Conservation (phyloP, 2,329 filamentous ascomycete genomes). For the Blumeriella jaapii region DNA sequence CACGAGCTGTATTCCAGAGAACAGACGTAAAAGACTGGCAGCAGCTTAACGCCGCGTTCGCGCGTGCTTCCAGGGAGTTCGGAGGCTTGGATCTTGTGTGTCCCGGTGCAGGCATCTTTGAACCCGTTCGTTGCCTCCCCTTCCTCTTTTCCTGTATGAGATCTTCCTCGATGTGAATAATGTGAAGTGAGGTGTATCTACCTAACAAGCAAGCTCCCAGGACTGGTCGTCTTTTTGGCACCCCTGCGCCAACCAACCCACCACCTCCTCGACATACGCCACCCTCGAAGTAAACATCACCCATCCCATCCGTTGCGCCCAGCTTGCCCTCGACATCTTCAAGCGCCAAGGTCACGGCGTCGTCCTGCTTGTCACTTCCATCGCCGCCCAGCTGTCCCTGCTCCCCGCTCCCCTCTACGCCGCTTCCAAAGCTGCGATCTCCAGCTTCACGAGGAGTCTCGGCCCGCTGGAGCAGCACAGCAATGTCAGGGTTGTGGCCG, state of each 20-base stretch:
- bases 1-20: conserved; percentile 31
- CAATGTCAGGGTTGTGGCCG: conserved; percentile 30
- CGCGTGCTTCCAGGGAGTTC: conserved; percentile 28
- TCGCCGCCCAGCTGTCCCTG: conserved; percentile 32
- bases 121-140: conserved; percentile 29
- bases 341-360: conserved; percentile 19
- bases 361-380: conserved; percentile 34
- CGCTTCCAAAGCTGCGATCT: conserved; percentile 36
- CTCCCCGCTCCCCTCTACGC: conserved; percentile 33
- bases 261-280: conserved; percentile 24
- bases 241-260: conserved; percentile 29
- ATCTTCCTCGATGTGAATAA: neutral
- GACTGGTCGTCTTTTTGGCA: conserved; percentile 34
- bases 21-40: conserved; percentile 36
- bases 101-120: conserved; percentile 36
- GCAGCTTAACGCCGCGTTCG: conserved; percentile 29
- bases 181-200: neutral
- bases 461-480: conserved; percentile 15
- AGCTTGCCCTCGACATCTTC: conserved; percentile 38
- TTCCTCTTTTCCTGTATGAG: neutral
- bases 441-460: conserved; percentile 32
- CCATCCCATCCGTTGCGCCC: conserved; percentile 39
- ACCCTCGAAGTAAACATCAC: conserved; percentile 38
- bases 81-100: conserved; percentile 29
- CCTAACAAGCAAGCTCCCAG: conserved; percentile 3